Conservation (phyloP, 2,329 filamentous ascomycete genomes). For the Pseudogymnoascus sp. region DNA sequence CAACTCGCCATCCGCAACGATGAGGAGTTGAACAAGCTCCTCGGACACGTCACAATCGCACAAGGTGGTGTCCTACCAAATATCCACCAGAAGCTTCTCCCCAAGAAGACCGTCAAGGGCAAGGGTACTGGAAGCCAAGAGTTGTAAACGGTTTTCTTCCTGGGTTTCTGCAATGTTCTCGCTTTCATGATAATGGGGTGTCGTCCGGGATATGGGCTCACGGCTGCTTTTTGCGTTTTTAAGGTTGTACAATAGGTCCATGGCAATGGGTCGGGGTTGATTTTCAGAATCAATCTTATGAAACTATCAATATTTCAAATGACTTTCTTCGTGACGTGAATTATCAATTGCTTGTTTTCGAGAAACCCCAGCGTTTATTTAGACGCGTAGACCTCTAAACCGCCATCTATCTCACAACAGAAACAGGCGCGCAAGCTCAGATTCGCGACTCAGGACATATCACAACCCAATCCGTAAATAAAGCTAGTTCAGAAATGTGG, state of each 20-base stretch:
- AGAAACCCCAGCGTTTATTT: background rate
- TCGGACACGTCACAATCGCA: constrained; percentile 92
- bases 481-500: background rate
- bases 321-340: constrained; percentile 1
- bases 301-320: constrained; percentile 18
- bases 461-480: background rate
- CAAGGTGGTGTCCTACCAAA: constrained; percentile 96
- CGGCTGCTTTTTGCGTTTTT: constrained; percentile 52
- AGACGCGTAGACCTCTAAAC: background rate
- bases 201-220: constrained; percentile 67
- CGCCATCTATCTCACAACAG: constrained; percentile 1
- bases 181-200: constrained; percentile 64
- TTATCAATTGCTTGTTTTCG: background rate
- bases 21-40: constrained; percentile 98
- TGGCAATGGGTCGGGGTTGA: constrained; percentile 38
- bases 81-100: constrained; percentile 96
- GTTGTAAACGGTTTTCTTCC: constrained; percentile 59
- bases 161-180: constrained; percentile 49
- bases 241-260: constrained; percentile 68
- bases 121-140: constrained; percentile 92
- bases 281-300: constrained; percentile 29
- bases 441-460: background rate
- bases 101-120: constrained; percentile 97
- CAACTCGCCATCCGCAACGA: constrained; percentile 99
- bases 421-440: background rate